Percentiles rank a stretch among this genome's conserved stretches.
phyloP scores from a whole-genome alignment of 345 rosid species.

The Bruguiera parviflora region DNA sequence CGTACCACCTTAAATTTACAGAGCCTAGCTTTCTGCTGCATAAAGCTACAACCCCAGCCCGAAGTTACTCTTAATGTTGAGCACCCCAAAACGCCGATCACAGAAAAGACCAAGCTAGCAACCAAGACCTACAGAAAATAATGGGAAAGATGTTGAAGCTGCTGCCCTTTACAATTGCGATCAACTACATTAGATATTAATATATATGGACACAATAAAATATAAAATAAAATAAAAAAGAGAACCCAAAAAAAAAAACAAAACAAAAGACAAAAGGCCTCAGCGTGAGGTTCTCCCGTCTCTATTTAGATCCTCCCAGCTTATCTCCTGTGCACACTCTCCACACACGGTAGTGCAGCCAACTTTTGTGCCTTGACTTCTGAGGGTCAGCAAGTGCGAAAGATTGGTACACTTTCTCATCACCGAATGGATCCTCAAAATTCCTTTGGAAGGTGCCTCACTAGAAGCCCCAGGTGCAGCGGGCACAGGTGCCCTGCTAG shows the following conservation, averaged over 20 bases:
- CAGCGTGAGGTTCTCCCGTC: constrained; percentile 37
- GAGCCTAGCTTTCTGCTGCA: too few species aligned
- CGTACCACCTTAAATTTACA: too few species aligned
- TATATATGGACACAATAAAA: too few species aligned
- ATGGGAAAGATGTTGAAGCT: constrained; percentile 11
- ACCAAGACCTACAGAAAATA: constrained; percentile 14
- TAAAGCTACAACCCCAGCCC: background rate
- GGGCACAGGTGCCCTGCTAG: constrained; percentile 8
- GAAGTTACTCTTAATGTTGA: background rate
- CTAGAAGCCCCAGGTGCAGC: background rate
- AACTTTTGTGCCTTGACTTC: constrained; percentile 74
- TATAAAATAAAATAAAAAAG: background rate
- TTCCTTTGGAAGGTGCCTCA: constrained; percentile 27
- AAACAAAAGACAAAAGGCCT: too few species aligned
- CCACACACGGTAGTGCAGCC: constrained; percentile 90
- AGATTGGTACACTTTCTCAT: constrained; percentile 75
- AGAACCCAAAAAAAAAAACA: background rate
- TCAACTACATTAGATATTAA: constrained; percentile 4
- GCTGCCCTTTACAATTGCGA: constrained; percentile 18
- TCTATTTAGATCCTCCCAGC: constrained; percentile 61
- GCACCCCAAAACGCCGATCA: background rate
- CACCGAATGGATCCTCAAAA: constrained; percentile 47
- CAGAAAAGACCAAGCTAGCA: background rate
- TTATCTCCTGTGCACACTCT: constrained; percentile 80
- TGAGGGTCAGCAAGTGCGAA: constrained; percentile 79